Conservation (phyloP, 1,284 basidiomycete species). For the Microbotryum scabiosae region DNA sequence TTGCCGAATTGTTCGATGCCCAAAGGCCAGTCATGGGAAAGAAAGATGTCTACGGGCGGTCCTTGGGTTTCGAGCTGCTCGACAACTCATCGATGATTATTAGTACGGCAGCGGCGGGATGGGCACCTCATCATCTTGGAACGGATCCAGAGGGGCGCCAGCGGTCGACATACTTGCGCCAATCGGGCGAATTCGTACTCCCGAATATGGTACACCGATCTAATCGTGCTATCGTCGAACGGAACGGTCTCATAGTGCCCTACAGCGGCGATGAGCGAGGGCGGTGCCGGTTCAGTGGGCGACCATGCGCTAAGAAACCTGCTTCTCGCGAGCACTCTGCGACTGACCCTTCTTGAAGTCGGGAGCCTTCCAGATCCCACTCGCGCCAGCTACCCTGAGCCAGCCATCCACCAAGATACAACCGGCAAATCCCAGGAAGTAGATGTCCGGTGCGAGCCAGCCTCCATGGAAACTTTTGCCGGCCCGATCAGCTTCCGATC, state of each 20-base stretch:
- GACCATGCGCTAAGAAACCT: conserved; percentile 12
- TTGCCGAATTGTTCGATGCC: conserved; percentile 78
- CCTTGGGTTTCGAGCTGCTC: conserved; percentile 19
- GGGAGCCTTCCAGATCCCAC: conserved; percentile 80
- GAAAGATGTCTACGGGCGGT: conserved; percentile 54
- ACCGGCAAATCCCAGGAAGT: conserved; percentile 88
- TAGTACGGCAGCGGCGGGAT: background rate
- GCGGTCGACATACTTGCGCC: conserved; percentile 54
- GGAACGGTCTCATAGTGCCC: conserved; percentile 66
- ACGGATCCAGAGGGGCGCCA: background rate
- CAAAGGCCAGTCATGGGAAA: conserved; percentile 96
- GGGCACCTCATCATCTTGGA: background rate
- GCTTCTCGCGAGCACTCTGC: background rate
- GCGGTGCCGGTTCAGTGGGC: background rate
- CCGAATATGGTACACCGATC: conserved; percentile 86
- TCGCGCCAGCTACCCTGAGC: conserved; percentile 75
- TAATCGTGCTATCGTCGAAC: conserved; percentile 56
- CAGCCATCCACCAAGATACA: conserved; percentile 74
- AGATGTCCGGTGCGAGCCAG: conserved; percentile 94
- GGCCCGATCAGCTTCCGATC: background rate
- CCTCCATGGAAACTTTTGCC: conserved; percentile 72
- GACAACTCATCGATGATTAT: background rate
- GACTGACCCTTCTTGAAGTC: conserved; percentile 66
- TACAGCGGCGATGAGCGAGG: conserved; percentile 36
- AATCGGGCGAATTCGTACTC: conserved; percentile 74